Evolutionary conservation across 345 rosid species (phyloP).

Genomic region (Rhodamnia rubescens): DNA sequence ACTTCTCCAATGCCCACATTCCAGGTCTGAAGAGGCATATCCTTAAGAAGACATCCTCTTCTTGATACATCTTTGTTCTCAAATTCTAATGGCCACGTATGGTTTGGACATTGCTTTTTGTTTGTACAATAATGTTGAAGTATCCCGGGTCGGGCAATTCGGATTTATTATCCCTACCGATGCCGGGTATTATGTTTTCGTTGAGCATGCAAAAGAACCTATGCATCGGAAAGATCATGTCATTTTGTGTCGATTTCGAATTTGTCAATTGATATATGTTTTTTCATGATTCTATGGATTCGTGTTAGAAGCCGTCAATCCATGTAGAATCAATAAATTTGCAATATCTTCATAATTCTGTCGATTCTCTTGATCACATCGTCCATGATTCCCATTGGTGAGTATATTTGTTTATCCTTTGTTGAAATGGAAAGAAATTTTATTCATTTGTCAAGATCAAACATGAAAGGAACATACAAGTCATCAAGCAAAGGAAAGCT

Average conservation of each 20-base stretch:
- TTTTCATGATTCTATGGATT: neutral
- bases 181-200: too few relatives aligned
- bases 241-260: neutral
- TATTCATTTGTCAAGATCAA: too few relatives aligned
- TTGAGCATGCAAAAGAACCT: too few relatives aligned
- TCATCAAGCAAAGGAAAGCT: too few relatives aligned
- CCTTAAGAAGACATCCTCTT: neutral
- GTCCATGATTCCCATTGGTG: too few relatives aligned
- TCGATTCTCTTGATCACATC: too few relatives aligned
- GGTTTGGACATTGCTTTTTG: too few relatives aligned
- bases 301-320: neutral
- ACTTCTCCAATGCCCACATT: conserved; percentile 19
- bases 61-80: neutral
- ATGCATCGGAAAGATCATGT: neutral
- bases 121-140: neutral
- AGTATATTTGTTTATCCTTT: too few relatives aligned
- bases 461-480: too few relatives aligned
- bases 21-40: conserved; percentile 5
- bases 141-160: neutral
- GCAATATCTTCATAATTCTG: neutral
- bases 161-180: too few relatives aligned
- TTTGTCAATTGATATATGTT: neutral
- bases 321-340: neutral
- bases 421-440: too few relatives aligned
- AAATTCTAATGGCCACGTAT: too few relatives aligned